Conservation (phyloP, 2,329 filamentous ascomycete genomes). For the Tothia fuscella region DNA sequence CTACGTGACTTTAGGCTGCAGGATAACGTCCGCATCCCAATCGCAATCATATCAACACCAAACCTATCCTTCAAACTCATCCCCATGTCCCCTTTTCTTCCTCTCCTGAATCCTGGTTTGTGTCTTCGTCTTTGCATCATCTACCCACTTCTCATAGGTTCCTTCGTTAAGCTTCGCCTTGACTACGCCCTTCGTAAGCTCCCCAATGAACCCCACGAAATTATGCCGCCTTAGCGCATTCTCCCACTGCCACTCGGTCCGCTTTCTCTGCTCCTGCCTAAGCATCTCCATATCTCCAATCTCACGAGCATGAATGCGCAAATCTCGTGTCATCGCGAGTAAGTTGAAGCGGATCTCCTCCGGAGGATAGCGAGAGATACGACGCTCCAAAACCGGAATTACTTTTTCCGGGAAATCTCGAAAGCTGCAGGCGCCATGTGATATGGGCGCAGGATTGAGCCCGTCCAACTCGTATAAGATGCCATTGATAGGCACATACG, state of each 20-base stretch:
- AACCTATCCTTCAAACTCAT: too few relatives aligned
- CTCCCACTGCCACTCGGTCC: slow-evolving; percentile 83
- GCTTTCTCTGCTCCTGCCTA: slow-evolving; percentile 69
- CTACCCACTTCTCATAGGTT: slow-evolving; percentile 62
- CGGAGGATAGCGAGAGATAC: slow-evolving; percentile 73
- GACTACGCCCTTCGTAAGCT: slow-evolving; percentile 81
- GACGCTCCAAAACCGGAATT: slow-evolving; percentile 72
- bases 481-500: slow-evolving; percentile 72
- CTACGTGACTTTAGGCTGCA: too few relatives aligned
- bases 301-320: slow-evolving; percentile 63
- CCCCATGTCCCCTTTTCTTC: slow-evolving; percentile 21
- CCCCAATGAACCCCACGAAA: slow-evolving; percentile 89
- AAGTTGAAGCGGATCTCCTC: slow-evolving; percentile 93
- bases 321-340: slow-evolving; percentile 79
- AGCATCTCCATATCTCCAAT: slow-evolving; percentile 73
- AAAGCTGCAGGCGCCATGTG: slow-evolving; percentile 63
- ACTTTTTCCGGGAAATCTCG: slow-evolving; percentile 67
- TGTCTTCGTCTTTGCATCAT: slow-evolving; percentile 50
- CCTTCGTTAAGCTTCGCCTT: slow-evolving; percentile 56
- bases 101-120: slow-evolving; percentile 36
- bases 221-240: slow-evolving; percentile 87
- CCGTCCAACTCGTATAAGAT: slow-evolving; percentile 90
- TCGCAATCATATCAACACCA: too few relatives aligned
- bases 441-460: slow-evolving; percentile 82
- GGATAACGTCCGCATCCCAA: too few relatives aligned